Evolutionary conservation across 345 rosid genomes (phyloP).

Genomic region (Dipteronia dyeriana): DNA sequence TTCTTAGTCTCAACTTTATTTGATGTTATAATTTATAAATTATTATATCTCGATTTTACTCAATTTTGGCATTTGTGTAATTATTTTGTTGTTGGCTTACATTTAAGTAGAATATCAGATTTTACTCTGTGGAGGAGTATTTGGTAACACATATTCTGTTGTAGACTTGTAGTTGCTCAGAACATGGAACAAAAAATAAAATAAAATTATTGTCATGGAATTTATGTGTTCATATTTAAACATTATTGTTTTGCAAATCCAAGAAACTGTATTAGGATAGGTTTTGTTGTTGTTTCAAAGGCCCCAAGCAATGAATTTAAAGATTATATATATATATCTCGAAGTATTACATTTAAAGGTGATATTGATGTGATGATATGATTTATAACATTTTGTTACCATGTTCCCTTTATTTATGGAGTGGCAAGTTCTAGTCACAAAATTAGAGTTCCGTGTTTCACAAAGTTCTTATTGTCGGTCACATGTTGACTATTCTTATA

Average conservation of each 20-base stretch:
- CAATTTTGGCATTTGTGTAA: neutral
- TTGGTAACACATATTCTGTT: neutral
- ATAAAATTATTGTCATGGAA: neutral
- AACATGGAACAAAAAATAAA: no score
- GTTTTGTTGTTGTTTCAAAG: no score
- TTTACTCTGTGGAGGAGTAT: neutral
- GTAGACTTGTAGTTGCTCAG: neutral
- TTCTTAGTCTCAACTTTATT: no score
- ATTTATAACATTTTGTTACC: neutral
- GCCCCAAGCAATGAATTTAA: no score
- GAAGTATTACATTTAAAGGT: neutral
- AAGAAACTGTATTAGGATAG: neutral
- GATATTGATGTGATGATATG: neutral
- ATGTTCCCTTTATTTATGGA: neutral
- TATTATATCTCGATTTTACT: no score
- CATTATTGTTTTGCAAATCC: neutral
- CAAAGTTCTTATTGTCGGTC: neutral
- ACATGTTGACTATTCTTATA: neutral
- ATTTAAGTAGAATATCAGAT: neutral
- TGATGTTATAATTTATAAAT: no score
- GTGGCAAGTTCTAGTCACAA: neutral
- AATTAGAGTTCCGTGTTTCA: neutral
- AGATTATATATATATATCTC: no score
- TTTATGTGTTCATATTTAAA: neutral
- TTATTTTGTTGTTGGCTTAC: neutral